Evolutionary conservation across 768 basidiomycete species (phyloP).

Genomic region (Tephrocybe rancida): DNA sequence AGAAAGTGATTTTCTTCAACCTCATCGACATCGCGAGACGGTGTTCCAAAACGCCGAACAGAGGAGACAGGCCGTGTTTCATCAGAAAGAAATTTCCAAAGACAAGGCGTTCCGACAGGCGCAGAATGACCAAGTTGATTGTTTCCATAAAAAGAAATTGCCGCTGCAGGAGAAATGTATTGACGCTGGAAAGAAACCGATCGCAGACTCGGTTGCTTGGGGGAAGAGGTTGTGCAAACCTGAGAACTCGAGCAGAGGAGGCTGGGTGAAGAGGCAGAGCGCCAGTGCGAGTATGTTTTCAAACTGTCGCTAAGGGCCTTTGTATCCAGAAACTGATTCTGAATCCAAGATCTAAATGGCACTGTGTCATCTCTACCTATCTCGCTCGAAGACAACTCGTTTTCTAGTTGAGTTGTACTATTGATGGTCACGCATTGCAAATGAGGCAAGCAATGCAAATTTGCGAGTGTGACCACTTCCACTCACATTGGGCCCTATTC

Average conservation of each 20-base stretch:
- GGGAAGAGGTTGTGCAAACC: background rate
- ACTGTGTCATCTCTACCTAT: too few species aligned
- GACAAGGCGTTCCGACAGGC: background rate
- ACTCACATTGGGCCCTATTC: background rate
- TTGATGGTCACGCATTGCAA: background rate
- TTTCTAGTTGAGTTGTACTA: too few species aligned
- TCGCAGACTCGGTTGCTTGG: slow-evolving; percentile 1
- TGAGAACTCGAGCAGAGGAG: slow-evolving; percentile 1
- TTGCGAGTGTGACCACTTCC: background rate
- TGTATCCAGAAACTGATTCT: too few species aligned
- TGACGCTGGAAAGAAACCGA: slow-evolving; percentile 1
- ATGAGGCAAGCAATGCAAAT: background rate
- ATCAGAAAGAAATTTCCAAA: background rate
- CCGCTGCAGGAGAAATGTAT: slow-evolving; percentile 4
- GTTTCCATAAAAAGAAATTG: background rate
- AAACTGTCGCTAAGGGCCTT: background rate
- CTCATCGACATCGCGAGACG: slow-evolving; percentile 1
- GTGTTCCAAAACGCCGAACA: background rate
- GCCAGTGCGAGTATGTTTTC: background rate
- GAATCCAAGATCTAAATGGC: too few species aligned
- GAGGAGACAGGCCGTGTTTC: background rate
- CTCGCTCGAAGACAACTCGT: too few species aligned
- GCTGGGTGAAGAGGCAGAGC: background rate
- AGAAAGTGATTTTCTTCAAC: background rate
- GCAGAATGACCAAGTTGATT: background rate